A percentile compares a stretch with the other conserved stretches of the same genome.
Conservation (phyloP, 208 protist species). For the Trypanosoma cruzi region DNA sequence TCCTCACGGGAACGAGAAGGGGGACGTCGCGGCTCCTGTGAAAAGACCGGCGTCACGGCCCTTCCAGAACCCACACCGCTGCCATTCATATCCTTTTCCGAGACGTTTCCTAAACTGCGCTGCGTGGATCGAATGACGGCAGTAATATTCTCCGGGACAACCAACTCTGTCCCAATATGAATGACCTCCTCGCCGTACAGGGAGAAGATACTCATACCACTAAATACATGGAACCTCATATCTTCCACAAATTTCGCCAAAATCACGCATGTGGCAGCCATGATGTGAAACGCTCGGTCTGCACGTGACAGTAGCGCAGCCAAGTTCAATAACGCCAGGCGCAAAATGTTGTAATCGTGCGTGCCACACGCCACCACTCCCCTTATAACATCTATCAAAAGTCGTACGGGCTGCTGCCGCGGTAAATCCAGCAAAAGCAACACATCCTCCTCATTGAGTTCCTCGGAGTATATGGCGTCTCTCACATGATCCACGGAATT, state of each 20-base stretch:
- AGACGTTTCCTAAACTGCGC: conserved; percentile 26
- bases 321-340: conserved; percentile 61
- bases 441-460: conserved; percentile 1
- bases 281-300: conserved; percentile 23
- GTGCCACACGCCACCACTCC: conserved; percentile 41
- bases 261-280: conserved; percentile 49
- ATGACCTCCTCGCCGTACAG: conserved; percentile 66
- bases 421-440: conserved; percentile 12
- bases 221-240: conserved; percentile 73
- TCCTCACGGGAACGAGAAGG: conserved; percentile 17
- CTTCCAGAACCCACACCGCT: neutral
- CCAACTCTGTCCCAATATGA: conserved; percentile 22
- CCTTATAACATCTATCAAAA: conserved; percentile 50
- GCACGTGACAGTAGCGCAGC: conserved; percentile 43
- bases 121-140: conserved; percentile 36
- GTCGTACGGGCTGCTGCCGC: conserved; percentile 17
- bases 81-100: conserved; percentile 4
- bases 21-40: conserved; percentile 8
- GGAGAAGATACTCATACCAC: conserved; percentile 55
- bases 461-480: neutral
- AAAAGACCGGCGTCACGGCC: neutral
- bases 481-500: neutral
- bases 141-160: conserved; percentile 40
- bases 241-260: conserved; percentile 61
- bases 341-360: conserved; percentile 67